Base-by-base conservation (phyloP, 257 asterid genomes). In the Perilla frutescens region DNA sequence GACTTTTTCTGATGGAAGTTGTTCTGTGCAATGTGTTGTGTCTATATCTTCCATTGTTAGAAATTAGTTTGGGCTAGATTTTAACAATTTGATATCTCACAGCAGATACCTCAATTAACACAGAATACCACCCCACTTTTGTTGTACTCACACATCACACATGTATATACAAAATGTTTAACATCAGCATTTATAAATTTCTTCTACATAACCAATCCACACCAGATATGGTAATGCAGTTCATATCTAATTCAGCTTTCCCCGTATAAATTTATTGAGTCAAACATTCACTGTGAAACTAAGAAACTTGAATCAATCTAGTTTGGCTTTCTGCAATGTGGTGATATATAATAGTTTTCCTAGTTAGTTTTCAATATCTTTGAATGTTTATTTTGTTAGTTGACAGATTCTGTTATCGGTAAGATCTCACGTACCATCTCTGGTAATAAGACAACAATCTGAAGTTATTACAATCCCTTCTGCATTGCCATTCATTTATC, bases 1-100 rank as follows among this genome's bases (percentile, higher is more conserved):
- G 98, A 95, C 89, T 92, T 90, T 84, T 95, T 95, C 91, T 95
- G 94, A 95, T 79, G 88, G 86, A 82, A 89, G 79, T 83, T 82
- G 79, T 81, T 78, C 88, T 70, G 76, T 78, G 26, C 83, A 70
- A 57, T 75, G 59, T 81, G 84, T 83, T 83, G 90, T 86, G 81
- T 72, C 82, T 79, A 80, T 81, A 75, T 74, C 70, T 82, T 71
- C 77, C 76, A 80, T 80, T 79, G 73, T 83, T 87, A 82, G 86
- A 83, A 76, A 78, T 77, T 77, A 77, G 79, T 64, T 20, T 67
- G 75, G 57, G 81, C 70, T 81, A 79, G 80, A 78, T 72, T 55
- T 77, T 79, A 80, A 75, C 76, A 74, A 76, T 66, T 71, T 80
- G 69, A 79, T 41, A 41, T 76, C 62, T 78, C 66, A 34, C 74